Percentiles rank a stretch among this genome's conserved stretches.
phyloP scores from a whole-genome alignment of 257 asterid genomes.

The Nicotiana noctiflora region DNA sequence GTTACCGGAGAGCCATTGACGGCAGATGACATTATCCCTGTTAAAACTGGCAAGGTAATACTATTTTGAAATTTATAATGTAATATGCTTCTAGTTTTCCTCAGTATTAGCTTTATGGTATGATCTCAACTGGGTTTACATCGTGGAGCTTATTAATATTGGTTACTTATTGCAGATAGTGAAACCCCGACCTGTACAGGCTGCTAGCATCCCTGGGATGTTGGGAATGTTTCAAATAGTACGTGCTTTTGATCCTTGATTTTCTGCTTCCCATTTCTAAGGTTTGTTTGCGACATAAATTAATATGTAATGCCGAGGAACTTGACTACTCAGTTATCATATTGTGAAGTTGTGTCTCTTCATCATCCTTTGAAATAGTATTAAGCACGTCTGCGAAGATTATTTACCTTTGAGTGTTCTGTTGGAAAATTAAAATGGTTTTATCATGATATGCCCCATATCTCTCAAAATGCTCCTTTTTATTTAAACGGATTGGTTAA shows the following conservation, averaged over 20 bases:
- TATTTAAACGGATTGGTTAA: not conserved
- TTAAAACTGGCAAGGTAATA: conserved; percentile 80
- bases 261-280: conserved; percentile 2
- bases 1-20: conserved; percentile 86
- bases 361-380: not conserved
- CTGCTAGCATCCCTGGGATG: conserved; percentile 99
- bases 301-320: not conserved
- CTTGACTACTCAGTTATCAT: not conserved
- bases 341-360: not conserved
- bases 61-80: not conserved
- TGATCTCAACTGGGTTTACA: not conserved
- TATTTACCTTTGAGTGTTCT: not conserved
- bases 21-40: conserved; percentile 71
- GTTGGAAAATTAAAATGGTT: not conserved
- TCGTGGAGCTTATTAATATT: not conserved
- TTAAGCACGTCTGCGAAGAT: not conserved
- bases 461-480: too few species aligned
- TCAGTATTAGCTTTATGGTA: not conserved
- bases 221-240: conserved; percentile 96
- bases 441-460: not conserved
- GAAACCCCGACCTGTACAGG: conserved; percentile 94
- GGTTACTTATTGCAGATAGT: conserved; percentile 49
- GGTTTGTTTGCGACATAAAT: not conserved
- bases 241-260: conserved; percentile 25
- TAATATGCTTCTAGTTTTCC: not conserved